Evolutionary conservation across 1,139 yeast species (phyloP), one percentile per base, ranked within the genome.

Genomic region (Blastobotrys arbuscula): DNA sequence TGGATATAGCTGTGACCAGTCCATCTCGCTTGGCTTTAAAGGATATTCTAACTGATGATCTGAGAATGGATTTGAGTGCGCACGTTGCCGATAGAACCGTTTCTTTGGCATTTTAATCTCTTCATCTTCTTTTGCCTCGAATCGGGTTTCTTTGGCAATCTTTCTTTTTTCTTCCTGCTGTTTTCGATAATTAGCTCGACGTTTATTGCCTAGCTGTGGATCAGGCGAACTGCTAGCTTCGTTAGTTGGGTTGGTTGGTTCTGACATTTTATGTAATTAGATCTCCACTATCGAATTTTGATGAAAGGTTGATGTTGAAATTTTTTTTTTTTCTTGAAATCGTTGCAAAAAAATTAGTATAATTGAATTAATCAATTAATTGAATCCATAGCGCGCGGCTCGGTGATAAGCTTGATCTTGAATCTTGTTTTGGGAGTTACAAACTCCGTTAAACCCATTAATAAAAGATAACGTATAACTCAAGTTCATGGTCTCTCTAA

Each of bases 1-100:
- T 2, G 97, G 97, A 59, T 82, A 92, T 50, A 83, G 70, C 59
- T 72, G 75, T 0, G 75, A 65, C 99, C 99, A 92, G 62, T 88
- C 82, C 98, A 94, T 92, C 26, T 73, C 75, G 37, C 73, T 77
- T 1, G 99, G 98, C 20, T 78, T 73, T 42, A 70, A 67, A 16
- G 99, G 98, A 60, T 92, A 92, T 54, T 87, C 96, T 47, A 94
- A 73, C 59, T 83, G 79, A 67, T 92, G 98, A 67, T 92, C 99
- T 18, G 96, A 86, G 61, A 92, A 92, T 23, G 98, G 98, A 63
- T 92, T 92, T 2, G 97, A 89, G 64, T 92, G 99, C 1, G 98
- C 98, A 66, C 99, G 74, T 69, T 92, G 99, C 65, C 99, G 78
- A 66, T 92, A 94, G 66, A 77, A 92, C 59, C 92, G 77, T 67